Evolutionary conservation across 2,329 filamentous ascomycete species (phyloP), one percentile per base, ranked within the genome.

Genomic region (Venturia asperata): DNA sequence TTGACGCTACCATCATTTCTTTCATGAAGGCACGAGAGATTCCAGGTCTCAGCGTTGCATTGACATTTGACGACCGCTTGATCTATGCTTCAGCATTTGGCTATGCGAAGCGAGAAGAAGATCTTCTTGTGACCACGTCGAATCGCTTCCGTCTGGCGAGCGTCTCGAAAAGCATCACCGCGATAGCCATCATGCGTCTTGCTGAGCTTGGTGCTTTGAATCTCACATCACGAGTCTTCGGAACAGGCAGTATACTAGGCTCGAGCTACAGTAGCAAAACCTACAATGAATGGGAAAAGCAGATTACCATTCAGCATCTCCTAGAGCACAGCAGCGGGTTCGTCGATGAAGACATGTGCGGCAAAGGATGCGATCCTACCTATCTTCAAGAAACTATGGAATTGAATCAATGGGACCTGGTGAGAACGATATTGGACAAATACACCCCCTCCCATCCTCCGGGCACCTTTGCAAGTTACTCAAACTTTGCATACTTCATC

Each of bases 111-210:
- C 34, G 10, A 17, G 52, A 43, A 47, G 19, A 42, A 3, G 56
- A 65, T 17, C 55, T 43, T 21, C 37, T 52, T n/a, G 64, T 65
- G 10, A 61, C 37, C 37, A 61, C 41, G n/a, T 30, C 47, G 11
- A 27, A 65, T 43, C 64, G 64, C 64, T 65, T 65, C 64, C 64
- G 64, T n/a, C 41, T 65, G 17, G 64, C 64, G 15, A 65, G 64
- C 27, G 58, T 65, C 9, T 65, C 64, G 10, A 65, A 65, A 65
- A 65, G 64, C 56, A 62, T 65, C 13, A 65, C 64, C 9, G 64
- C 64, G n/a, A 65, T 65, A 24, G 55, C 64, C 19, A 62, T 65
- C 56, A 65, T 65, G 64, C 34, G 43, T 24, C 64, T 65, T 30
- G 64, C 45, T 1, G 64, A 65, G 27, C 21, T 45, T 1, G 64